A percentile compares a stretch with the other conserved stretches of the same genome.
Conservation (phyloP, 2,329 filamentous ascomycete genomes). For the Aspergillus quadricinctus region DNA sequence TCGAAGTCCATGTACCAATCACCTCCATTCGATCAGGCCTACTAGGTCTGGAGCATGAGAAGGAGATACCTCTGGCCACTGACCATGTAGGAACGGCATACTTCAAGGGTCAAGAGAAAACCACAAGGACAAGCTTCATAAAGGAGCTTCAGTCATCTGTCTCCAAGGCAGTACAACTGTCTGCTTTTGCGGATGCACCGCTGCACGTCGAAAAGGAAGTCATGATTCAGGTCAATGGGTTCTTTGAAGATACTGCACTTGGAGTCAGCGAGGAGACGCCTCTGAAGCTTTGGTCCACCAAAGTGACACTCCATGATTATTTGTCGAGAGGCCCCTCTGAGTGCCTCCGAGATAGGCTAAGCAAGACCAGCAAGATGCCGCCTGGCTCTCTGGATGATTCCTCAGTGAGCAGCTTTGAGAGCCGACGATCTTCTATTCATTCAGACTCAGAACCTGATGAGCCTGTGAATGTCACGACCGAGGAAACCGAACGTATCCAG, state of each 20-base stretch:
- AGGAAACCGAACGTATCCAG: conserved; percentile 5
- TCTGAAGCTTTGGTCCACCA: conserved; percentile 30
- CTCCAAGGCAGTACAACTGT: conserved; percentile 20
- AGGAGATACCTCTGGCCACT: conserved; percentile 27
- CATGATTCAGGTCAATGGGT: conserved; percentile 56
- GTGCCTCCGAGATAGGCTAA: conserved; percentile 53
- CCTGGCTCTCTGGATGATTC: conserved; percentile 24
- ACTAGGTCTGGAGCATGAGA: conserved; percentile 30
- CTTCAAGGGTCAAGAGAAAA: conserved; percentile 26
- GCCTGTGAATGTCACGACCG: background rate
- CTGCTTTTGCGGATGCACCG: conserved; percentile 38
- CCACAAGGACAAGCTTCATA: conserved; percentile 26
- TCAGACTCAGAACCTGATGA: conserved; percentile 9
- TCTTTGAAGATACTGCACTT: conserved; percentile 59
- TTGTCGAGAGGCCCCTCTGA: conserved; percentile 52
- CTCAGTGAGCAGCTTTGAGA: conserved; percentile 28
- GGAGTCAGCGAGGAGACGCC: conserved; percentile 43
- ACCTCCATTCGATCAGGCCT: conserved; percentile 45
- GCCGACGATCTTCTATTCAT: conserved; percentile 20
- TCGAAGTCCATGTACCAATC: conserved; percentile 57
- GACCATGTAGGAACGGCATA: conserved; percentile 29
- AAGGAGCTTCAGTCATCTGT: conserved; percentile 19
- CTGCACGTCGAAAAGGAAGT: conserved; percentile 51
- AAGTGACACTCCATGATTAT: conserved; percentile 43
- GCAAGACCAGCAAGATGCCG: conserved; percentile 17